Percentiles rank a stretch among this genome's conserved stretches.
Conservation (phyloP, 1,139 yeast species). For the Yamadazyma dushanensis region DNA sequence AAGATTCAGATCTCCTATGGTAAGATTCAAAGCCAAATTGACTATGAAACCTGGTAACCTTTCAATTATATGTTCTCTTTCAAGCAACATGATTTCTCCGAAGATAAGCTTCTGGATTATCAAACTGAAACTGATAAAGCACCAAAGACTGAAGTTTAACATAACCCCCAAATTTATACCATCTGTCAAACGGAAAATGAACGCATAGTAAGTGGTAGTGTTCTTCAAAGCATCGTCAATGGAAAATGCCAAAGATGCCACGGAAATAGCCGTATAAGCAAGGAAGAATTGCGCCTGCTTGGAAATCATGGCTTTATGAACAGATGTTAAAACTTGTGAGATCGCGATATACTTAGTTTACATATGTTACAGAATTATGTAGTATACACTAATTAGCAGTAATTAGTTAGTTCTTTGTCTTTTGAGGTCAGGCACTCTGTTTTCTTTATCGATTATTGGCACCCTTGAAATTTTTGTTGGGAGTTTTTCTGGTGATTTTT, state of each 20-base stretch:
- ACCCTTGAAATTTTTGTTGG: conserved; percentile 10
- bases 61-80: conserved; percentile 75
- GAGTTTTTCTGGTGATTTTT: conserved; percentile 7
- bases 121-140: conserved; percentile 43
- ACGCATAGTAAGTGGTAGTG: conserved; percentile 29
- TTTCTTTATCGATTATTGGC: conserved; percentile 15
- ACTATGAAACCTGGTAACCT: conserved; percentile 57
- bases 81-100: conserved; percentile 75
- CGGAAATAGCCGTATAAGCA: conserved; percentile 27
- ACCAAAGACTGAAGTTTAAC: conserved; percentile 29
- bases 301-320: conserved; percentile 6
- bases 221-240: conserved; percentile 24
- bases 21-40: conserved; percentile 63
- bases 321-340: not conserved
- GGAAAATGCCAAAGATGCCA: conserved; percentile 27
- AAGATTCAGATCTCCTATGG: conserved; percentile 50
- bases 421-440: conserved; percentile 13
- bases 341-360: not conserved
- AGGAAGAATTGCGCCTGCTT: conserved; percentile 22
- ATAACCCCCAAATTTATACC: conserved; percentile 35
- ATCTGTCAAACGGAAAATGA: conserved; percentile 34
- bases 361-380: not conserved
- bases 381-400: conserved; percentile 7
- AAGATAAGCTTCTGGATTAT: conserved; percentile 54
- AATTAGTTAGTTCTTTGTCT: conserved; percentile 16